Conservation (phyloP, 2,329 filamentous ascomycete species). For the Penicillium corylophilum region DNA sequence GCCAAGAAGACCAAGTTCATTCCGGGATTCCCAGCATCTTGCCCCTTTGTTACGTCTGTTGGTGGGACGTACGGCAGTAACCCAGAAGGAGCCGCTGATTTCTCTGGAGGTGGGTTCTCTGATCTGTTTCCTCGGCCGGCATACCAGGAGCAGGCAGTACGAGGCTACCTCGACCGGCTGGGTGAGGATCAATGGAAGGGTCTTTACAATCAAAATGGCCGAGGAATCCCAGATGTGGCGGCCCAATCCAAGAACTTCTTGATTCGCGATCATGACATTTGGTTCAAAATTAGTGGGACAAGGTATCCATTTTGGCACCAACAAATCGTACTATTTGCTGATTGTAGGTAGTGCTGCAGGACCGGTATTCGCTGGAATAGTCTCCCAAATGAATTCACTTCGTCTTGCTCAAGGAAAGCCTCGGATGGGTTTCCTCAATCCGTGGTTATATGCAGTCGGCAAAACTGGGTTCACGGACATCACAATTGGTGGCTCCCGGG, state of each 20-base stretch:
- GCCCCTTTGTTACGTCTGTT: slow-evolving; percentile 64
- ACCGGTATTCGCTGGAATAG: slow-evolving; percentile 62
- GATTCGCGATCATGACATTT: slow-evolving; percentile 40
- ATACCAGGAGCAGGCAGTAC: slow-evolving; percentile 50
- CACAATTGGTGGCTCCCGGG: slow-evolving; percentile 46
- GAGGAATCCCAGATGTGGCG: slow-evolving; percentile 62
- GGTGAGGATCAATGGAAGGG: slow-evolving; percentile 43
- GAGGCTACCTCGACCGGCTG: slow-evolving; percentile 44
- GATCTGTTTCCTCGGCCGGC: slow-evolving; percentile 47
- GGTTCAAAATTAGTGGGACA: slow-evolving; percentile 48
- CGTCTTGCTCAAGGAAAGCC: slow-evolving; percentile 56
- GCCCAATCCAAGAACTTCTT: slow-evolving; percentile 52
- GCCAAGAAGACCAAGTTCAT: slow-evolving; percentile 53
- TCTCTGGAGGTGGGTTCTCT: slow-evolving; percentile 54
- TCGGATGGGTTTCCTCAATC: slow-evolving; percentile 61
- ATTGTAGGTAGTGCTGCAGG: slow-evolving; percentile 51
- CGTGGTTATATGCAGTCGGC: slow-evolving; percentile 56
- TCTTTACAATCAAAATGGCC: slow-evolving; percentile 53
- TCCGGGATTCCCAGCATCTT: slow-evolving; percentile 56
- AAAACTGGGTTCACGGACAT: slow-evolving; percentile 51
- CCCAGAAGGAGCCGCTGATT: slow-evolving; percentile 56
- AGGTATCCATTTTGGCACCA: slow-evolving; percentile 28
- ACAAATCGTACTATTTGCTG: slow-evolving; percentile 6
- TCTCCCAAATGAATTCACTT: slow-evolving; percentile 65
- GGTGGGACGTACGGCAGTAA: slow-evolving; percentile 56